Conservation (phyloP, 345 rosid species). For the Pistacia vera region DNA sequence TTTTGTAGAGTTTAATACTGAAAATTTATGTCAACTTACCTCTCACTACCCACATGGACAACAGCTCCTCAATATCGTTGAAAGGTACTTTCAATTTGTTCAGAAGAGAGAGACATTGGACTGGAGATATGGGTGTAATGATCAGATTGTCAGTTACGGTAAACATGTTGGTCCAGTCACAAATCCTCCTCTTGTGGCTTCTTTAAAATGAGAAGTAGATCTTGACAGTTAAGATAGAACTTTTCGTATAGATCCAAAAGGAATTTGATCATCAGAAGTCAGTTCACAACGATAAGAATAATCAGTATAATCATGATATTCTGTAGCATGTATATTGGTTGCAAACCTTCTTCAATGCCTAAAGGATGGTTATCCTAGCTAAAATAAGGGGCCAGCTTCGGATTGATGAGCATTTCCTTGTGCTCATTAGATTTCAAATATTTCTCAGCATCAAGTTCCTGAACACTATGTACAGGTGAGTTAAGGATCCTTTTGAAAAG, state of each 20-base stretch:
- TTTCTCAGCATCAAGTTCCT: constrained; percentile 10
- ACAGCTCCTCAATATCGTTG: constrained; percentile 15
- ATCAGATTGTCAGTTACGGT: constrained; percentile 21
- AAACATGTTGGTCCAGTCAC: constrained; percentile 10
- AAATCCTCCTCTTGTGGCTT: constrained; percentile 13
- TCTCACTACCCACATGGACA: constrained; percentile 15
- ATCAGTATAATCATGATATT: too few species aligned
- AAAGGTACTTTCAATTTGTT: constrained; percentile 20
- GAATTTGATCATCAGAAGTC: neutral
- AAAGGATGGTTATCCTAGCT: neutral
- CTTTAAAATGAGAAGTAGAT: neutral
- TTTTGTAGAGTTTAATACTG: too few species aligned
- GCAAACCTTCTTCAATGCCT: neutral
- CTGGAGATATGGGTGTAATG: constrained; percentile 17
- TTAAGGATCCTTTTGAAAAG: constrained; percentile 9
- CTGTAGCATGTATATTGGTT: neutral
- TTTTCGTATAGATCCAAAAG: neutral
- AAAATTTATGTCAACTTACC: constrained; percentile 2
- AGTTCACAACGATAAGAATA: too few species aligned
- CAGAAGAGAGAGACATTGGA: neutral
- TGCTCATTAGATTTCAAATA: constrained; percentile 8
- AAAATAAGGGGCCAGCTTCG: constrained; percentile 22
- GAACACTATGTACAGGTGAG: constrained; percentile 12
- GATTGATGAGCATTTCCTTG: constrained; percentile 16
- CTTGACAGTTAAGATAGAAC: neutral